phyloP scores from a whole-genome alignment of 768 basidiomycete species.

The Mycena belliarum region DNA sequence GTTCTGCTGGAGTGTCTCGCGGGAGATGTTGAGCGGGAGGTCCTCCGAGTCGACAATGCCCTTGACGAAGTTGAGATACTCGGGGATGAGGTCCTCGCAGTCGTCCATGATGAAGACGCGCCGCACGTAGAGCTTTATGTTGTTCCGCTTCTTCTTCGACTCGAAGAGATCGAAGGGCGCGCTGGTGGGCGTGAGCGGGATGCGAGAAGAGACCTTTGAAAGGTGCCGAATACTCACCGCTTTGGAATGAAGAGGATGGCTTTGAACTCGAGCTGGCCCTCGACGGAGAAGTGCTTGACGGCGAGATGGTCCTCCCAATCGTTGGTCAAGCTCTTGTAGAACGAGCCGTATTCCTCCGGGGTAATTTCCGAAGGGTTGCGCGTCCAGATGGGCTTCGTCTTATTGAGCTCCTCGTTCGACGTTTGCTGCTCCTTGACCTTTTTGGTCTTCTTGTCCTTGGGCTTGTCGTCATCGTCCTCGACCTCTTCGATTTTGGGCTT shows the following conservation, averaged over 20 bases:
- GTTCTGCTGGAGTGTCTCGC: slow-evolving; percentile 99
- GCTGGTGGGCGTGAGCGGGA: slow-evolving; percentile 39
- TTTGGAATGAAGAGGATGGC: slow-evolving; percentile 97
- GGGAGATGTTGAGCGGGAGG: slow-evolving; percentile 98
- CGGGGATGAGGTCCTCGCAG: slow-evolving; percentile 98
- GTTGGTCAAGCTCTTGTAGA: slow-evolving; percentile 99
- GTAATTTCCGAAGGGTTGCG: slow-evolving; percentile 96
- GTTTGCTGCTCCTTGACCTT: slow-evolving; percentile 87
- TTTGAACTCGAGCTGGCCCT: slow-evolving; percentile 99
- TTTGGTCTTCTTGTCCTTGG: slow-evolving; percentile 92
- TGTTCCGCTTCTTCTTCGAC: slow-evolving; percentile 99
- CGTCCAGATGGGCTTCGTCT: slow-evolving; percentile 99
- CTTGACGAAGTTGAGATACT: slow-evolving; percentile 99
- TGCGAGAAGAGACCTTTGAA: too few relatives aligned
- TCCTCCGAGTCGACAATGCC: slow-evolving; percentile 99
- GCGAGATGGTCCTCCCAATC: slow-evolving; percentile 99
- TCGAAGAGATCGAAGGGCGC: slow-evolving; percentile 99
- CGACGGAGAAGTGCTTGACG: slow-evolving; percentile 99
- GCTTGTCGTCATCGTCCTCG: slow-evolving; percentile 80
- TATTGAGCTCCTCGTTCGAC: slow-evolving; percentile 98
- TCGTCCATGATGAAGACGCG: slow-evolving; percentile 99
- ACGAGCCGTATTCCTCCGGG: slow-evolving; percentile 87
- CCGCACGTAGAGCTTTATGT: slow-evolving; percentile 99
- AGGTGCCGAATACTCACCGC: slow-evolving; percentile 60
- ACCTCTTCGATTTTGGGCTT: slow-evolving; percentile 82